A percentile compares a stretch with the other conserved stretches of the same genome.
Evolutionary conservation across 1,284 basidiomycete species (phyloP).

Genomic region (Austroboletus niveus): DNA sequence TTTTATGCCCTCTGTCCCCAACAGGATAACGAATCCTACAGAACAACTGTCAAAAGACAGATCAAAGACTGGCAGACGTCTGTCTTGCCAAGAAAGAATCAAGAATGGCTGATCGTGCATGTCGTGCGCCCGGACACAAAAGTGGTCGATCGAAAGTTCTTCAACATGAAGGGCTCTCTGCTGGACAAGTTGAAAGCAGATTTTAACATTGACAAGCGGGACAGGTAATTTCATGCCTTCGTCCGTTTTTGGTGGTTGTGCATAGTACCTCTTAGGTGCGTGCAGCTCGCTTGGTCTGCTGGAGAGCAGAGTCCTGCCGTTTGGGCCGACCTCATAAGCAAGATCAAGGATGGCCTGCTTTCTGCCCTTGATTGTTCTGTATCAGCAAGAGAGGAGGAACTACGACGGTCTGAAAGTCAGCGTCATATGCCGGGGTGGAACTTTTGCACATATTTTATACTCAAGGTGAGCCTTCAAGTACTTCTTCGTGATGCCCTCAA

Average conservation of each 20-base stretch:
- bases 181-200: conserved; percentile 91
- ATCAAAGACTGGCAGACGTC: conserved; percentile 87
- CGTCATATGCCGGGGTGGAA: conserved; percentile 93
- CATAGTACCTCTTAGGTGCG: conserved; percentile 54
- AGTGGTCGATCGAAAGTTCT: conserved; percentile 63
- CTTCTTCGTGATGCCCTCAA: background rate
- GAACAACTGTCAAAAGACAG: conserved; percentile 73
- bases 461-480: conserved; percentile 62
- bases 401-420: conserved; percentile 83
- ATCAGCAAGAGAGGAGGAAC: conserved; percentile 80
- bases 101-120: conserved; percentile 89
- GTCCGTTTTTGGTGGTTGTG: conserved; percentile 15
- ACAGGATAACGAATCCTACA: conserved; percentile 86
- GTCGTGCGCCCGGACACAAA: conserved; percentile 71
- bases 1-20: background rate
- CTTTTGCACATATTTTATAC: conserved; percentile 92
- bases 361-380: conserved; percentile 81
- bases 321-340: conserved; percentile 88
- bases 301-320: conserved; percentile 74
- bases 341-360: conserved; percentile 87
- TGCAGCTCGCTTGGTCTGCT: conserved; percentile 72
- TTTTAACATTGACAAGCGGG: conserved; percentile 88
- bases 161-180: conserved; percentile 80
- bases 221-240: conserved; percentile 56
- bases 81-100: conserved; percentile 69